Conservation (phyloP, 257 asterid species). For the Lithospermum erythrorhizon region DNA sequence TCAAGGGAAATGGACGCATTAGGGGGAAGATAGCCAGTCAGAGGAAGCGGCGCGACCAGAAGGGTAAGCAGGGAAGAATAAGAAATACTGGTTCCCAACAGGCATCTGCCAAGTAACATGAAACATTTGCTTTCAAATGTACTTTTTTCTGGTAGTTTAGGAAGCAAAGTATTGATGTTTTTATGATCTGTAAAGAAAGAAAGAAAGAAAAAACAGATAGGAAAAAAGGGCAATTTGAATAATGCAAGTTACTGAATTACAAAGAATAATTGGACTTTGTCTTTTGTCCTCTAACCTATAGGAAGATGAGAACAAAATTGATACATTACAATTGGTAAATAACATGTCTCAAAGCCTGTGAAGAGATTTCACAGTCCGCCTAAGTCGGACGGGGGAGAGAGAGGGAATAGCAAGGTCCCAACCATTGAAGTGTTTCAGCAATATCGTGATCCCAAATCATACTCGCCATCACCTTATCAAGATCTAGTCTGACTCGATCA, state of each 20-base stretch:
- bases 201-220: too few species aligned
- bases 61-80: neutral
- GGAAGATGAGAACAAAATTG: slow-evolving; percentile 2
- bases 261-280: slow-evolving; percentile 4
- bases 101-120: neutral
- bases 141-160: neutral
- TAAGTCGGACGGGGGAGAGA: too few species aligned
- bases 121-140: neutral
- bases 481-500: too few species aligned
- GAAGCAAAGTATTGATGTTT: neutral
- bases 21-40: slow-evolving; percentile 45
- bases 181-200: neutral
- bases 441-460: too few species aligned
- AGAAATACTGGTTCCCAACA: neutral
- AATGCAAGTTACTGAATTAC: slow-evolving; percentile 7
- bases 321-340: neutral
- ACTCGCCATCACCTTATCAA: too few species aligned
- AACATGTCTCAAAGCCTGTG: too few species aligned
- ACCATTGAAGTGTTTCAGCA: too few species aligned
- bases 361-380: too few species aligned
- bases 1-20: slow-evolving; percentile 46
- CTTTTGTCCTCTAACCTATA: neutral
- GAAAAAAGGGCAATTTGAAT: too few species aligned
- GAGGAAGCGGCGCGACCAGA: slow-evolving; percentile 18
- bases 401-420: too few species aligned